Base-by-base conservation (phyloP, 73 alveolate genomes). In the Blepharisma stoltei region DNA sequence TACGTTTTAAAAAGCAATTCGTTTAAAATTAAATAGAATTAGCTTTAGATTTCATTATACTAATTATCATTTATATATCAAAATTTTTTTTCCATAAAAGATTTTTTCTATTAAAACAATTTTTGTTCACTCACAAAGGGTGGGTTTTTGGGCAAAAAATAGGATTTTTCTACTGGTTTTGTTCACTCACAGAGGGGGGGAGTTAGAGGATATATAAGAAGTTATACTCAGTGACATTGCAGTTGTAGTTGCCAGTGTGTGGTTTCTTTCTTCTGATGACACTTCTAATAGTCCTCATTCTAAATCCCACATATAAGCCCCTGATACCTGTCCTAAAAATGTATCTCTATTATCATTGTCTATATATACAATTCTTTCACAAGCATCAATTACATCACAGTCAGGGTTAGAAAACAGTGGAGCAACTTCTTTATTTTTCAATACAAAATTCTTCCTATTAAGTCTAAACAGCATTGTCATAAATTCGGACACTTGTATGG, bases 221-320 rank as follows among this genome's bases (percentile, higher is more conserved):
- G 14, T 38, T 9, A 60, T 14, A 2, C 23, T 60, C 14, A 60
- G 47, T 25, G 14, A 38, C 73, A 60, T 60, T 20, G 73, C 73
- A 9, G 73, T 60, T 60, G 73, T 60, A 3, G 73, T 60, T 0
- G 73, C 73, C 23, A 60, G 23, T 14, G 73, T 60, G 73, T 60
- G 73, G 47, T 60, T 60, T n/a, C 73, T n/a, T 25, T 60, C 73
- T 5, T 60, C 73, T 20, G 73, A 60, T 2, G 73, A 18, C 14
- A 25, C 73, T 60, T 60, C 73, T 60, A 60, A 25, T 38, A 60
- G 14, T 14, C 73, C 73, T 38, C 73, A 60, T 60, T 60, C 73
- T 4, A 60, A 60, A 8, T 60, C 73, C 4, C 45, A 60, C 11
- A 60, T 60, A 25, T 60, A 60, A 60, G 46, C 14, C 73, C 73